Base-by-base conservation (phyloP, 2,329 filamentous ascomycete genomes). In the Colletotrichum cordylinicola region DNA sequence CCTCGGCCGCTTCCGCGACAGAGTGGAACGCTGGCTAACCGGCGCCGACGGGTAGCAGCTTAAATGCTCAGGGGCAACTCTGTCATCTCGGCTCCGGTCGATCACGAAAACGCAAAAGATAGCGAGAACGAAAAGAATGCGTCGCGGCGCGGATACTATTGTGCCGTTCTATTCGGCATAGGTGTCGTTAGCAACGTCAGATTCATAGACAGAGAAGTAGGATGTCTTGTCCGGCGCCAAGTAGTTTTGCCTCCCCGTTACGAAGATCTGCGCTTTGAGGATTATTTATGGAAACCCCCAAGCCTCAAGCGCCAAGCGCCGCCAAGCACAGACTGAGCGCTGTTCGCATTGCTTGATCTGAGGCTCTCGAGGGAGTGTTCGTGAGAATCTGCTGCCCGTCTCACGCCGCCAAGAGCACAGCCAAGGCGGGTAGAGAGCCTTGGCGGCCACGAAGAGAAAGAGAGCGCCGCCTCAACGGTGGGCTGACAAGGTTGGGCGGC, bases 221-320 rank as follows among this genome's bases (percentile, higher is more conserved):
- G 4, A 21, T 13, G 43, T 0, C 43, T 52, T 13, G 43, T 12
- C 10, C n/a, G 21, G 43, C 6, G 43, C 43, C 43, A 48, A 48
- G 43, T 18, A n/a, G 39, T 0, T 18, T 43, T 43, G 39, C 9
- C 21, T 64, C 13, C 13, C 24, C 21, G 24, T 31, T 52, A 27
- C n/a, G 37, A 43, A 61, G 27, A 55, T 15, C 15, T 21, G 61
- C 29, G 69, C 35, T 62, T 48, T 55, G 62, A 55, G 29, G 21
- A 33, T 62, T 65, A 69, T 75, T 68, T 60, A 58, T 68, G 33
- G 64, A 68, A 39, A 16, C 29, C 43, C 16, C 43, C 43, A 21
- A 73, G 64, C n/a, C n/a, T 56, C 64, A 65, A 48, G 64, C 70
- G 73, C 73, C 70, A 73, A 73, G 73, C n/a, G n/a, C 15, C 37